Base-by-base conservation (phyloP, 352 stramenopile genomes). In the Pythium oligandrum region DNA sequence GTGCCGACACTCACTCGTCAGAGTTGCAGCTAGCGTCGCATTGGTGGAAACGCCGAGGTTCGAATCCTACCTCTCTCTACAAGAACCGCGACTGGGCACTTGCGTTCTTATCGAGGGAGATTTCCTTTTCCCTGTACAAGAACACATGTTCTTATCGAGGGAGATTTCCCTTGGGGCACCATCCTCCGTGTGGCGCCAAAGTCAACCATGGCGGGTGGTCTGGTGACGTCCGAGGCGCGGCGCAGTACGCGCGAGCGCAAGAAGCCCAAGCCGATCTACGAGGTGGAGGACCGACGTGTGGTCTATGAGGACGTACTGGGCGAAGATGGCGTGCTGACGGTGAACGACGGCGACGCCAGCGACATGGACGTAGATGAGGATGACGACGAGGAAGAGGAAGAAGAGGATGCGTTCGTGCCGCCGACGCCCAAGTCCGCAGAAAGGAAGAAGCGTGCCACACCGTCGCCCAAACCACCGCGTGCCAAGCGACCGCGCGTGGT, bases 251-350 rank as follows among this genome's bases (percentile, higher is more conserved):
- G 83, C 26, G 63, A 78, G 61, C 77, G 81, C 17, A 81, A 70
- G 48, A 78, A 75, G 65, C 83, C 83, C 33, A 86, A 76, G 60
- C 51, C 59, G 12, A 73, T 93, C 32, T 93, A 90, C 63, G 70
- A 85, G 52, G 77, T 89, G 48, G 70, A 81, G 48, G 73, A 88
- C 55, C 63, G 44, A 12, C 82, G 78, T 4, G 44, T 63, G 1
- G 58, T 71, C 0, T 57, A 66, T 0, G 55, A 66, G n/a, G 53
- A 51, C 12, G 53, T n/a, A 48, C 11, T 44, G 54, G 6, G 51
- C 48, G 37, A 55, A 65, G 32, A 43, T 68, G 5, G 55, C 68
- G 17, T 26, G 17, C 17, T 26, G 17, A 26, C 17, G 17, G 17
- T 26, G 17, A 26, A 26, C 17, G 17, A 26, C 17, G 17, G 17